phyloP scores from a whole-genome alignment of 805 yeast genomes.

The Lachancea lanzarotensis region DNA sequence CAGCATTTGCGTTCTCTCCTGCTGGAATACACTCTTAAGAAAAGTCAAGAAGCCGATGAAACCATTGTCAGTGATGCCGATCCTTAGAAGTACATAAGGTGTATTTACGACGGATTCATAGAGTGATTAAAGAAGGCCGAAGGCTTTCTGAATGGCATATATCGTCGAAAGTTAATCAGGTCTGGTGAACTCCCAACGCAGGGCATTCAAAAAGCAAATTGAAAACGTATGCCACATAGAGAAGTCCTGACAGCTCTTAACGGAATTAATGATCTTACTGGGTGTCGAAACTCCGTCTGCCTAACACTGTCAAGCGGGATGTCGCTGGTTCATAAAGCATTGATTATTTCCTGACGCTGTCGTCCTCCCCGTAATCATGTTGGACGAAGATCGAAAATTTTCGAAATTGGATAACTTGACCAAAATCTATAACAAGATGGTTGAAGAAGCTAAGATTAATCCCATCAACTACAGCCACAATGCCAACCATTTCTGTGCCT shows the following conservation, averaged over 20 bases:
- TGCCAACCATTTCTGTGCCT: constrained; percentile 98
- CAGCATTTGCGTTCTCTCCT: constrained; percentile 23
- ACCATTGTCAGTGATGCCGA: constrained; percentile 31
- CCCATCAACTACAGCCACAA: constrained; percentile 30
- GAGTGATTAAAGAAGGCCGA: neutral
- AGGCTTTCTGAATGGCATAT: neutral
- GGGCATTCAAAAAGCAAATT: too few relatives aligned
- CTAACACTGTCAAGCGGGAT: too few relatives aligned
- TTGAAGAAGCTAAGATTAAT: too few relatives aligned
- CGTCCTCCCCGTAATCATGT: neutral
- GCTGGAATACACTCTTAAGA: constrained; percentile 28
- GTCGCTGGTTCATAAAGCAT: too few relatives aligned
- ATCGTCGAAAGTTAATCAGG: too few relatives aligned
- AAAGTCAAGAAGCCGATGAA: constrained; percentile 30
- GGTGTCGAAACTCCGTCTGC: too few relatives aligned
- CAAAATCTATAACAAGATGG: neutral
- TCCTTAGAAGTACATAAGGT: too few relatives aligned
- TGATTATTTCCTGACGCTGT: too few relatives aligned
- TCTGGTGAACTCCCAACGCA: too few relatives aligned
- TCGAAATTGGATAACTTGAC: neutral
- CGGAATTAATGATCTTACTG: too few relatives aligned
- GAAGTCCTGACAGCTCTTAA: too few relatives aligned
- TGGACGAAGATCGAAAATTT: constrained; percentile 1
- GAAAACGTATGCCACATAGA: too few relatives aligned
- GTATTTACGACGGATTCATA: neutral